Evolutionary conservation across 2,329 filamentous ascomycete species (phyloP).

Genomic region (Camillea tinctor): DNA sequence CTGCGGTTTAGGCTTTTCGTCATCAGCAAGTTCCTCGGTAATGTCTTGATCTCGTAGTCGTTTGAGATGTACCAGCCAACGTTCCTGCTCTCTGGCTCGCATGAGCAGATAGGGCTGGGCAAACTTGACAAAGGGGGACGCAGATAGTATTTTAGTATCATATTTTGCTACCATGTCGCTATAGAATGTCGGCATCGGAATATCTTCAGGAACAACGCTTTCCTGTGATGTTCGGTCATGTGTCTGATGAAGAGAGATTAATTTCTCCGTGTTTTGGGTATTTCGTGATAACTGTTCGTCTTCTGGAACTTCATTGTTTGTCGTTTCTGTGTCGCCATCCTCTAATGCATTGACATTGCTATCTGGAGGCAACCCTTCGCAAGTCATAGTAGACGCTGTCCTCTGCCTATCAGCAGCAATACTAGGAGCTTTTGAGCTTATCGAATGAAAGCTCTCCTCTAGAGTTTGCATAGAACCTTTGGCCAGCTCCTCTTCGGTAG

Average conservation of each 20-base stretch:
- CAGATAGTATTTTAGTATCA: constrained; percentile 88
- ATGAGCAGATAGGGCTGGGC: constrained; percentile 90
- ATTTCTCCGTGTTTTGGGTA: constrained; percentile 21
- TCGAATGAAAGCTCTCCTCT: constrained; percentile 38
- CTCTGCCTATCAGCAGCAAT: constrained; percentile 19
- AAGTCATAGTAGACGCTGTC: constrained; percentile 19
- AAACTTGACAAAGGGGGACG: constrained; percentile 95
- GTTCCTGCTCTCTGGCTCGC: constrained; percentile 87
- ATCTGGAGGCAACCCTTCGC: constrained; percentile 19
- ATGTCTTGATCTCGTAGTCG: constrained; percentile 75
- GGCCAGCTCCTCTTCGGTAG: constrained; percentile 54
- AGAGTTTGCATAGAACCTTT: constrained; percentile 36
- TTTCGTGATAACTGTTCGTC: constrained; percentile 16
- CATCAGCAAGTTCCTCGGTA: constrained; percentile 53
- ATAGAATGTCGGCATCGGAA: constrained; percentile 88
- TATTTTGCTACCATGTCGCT: constrained; percentile 93
- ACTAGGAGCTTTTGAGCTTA: constrained; percentile 24
- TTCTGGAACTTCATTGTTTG: constrained; percentile 12
- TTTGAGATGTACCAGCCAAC: constrained; percentile 77
- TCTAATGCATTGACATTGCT: constrained; percentile 23
- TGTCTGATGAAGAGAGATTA: constrained; percentile 43
- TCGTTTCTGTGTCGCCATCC: constrained; percentile 19
- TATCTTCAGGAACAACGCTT: constrained; percentile 68
- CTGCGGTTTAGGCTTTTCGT: constrained; percentile 63
- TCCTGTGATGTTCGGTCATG: constrained; percentile 47